Base-by-base conservation (phyloP, 2,329 filamentous ascomycete species). In the Mycocentrospora acerina region DNA sequence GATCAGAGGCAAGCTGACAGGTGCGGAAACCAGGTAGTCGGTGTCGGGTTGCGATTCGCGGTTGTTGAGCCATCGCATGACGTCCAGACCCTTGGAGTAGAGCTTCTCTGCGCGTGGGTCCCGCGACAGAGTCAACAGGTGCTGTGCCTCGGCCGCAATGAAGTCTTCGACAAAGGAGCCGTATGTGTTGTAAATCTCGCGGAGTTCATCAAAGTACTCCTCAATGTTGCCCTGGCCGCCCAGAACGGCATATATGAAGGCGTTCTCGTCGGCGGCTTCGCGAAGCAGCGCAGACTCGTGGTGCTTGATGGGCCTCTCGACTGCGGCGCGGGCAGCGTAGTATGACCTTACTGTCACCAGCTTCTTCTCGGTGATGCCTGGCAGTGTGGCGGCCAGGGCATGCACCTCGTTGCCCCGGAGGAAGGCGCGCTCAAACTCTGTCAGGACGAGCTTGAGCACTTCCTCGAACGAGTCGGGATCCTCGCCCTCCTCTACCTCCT, bases 221-320 rank as follows among this genome's bases (percentile, higher is more conserved):
- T 98, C 91, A 50, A 98, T 97, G 70, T 98, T 98, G 57, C 93
- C 93, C 69, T 98, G 93, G 6, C 93, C 93, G 44, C 93, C 93
- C 55, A 97, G 95, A 46, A 98, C 90, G 51, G 85, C 90, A 74
- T 95, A 98, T 44, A 98, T 81, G 57, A 82, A 85, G 37, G 90
- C 90, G 39, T 84, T 83, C 46, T 82, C 85, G 48, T 96, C 90
- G 31, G 86, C 83, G 8, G 89, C 89, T 34, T 93, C 91, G 54
- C 93, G 82, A 63, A 96, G 81, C 31, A 98, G 79, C 24, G 93
- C 94, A 27, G 94, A 97, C 66, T 95, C 88, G 67, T 98, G 91
- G 18, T 88, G 81, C 72, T 90, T 90, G 65, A 96, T 91, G 35
- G 88, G 81, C 57, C 93, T 80, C 63, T 90, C 90, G 35, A 85